Evolutionary conservation across 2,329 filamentous ascomycete genomes (phyloP).

Genomic region (Corynespora cassiicola): DNA sequence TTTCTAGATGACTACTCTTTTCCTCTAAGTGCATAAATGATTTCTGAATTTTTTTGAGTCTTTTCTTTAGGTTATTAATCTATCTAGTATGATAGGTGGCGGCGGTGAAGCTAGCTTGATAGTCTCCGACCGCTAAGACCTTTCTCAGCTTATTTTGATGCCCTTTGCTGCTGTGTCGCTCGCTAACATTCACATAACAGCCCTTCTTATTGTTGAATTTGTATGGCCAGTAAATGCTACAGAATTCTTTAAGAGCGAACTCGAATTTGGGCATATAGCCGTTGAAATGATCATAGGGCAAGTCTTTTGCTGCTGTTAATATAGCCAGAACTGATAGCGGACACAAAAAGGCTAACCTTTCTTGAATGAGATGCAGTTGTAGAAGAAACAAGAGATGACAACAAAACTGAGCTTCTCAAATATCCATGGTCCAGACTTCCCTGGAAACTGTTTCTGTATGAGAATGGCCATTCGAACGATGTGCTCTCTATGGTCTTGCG

Average conservation of each 20-base stretch:
- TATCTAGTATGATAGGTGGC: constrained; percentile 26
- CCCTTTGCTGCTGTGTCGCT: constrained; percentile 46
- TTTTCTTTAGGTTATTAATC: too few relatives aligned
- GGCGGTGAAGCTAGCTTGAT: constrained; percentile 44
- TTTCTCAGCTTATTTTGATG: constrained; percentile 53
- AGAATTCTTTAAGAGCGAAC: constrained; percentile 51
- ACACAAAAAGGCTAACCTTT: too few relatives aligned
- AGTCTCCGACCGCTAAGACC: constrained; percentile 51
- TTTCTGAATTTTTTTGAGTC: too few relatives aligned
- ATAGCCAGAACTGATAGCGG: too few relatives aligned
- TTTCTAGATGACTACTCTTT: constrained; percentile 1
- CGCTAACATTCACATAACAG: constrained; percentile 46
- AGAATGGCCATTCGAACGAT: constrained; percentile 55
- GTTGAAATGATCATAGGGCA: constrained; percentile 35
- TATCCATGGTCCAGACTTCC: too few relatives aligned
- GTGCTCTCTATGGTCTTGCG: constrained; percentile 55
- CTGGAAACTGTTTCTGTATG: too few relatives aligned
- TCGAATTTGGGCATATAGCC: constrained; percentile 53
- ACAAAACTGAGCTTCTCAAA: constrained; percentile 18
- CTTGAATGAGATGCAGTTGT: too few relatives aligned
- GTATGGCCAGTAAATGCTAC: constrained; percentile 55
- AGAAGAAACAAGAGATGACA: too few relatives aligned
- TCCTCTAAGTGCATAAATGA: constrained; percentile 15
- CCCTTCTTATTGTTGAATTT: constrained; percentile 36
- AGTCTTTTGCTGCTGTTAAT: too few relatives aligned